Evolutionary conservation across 352 stramenopile genomes (phyloP).

Genomic region (Phytophthora litchii): DNA sequence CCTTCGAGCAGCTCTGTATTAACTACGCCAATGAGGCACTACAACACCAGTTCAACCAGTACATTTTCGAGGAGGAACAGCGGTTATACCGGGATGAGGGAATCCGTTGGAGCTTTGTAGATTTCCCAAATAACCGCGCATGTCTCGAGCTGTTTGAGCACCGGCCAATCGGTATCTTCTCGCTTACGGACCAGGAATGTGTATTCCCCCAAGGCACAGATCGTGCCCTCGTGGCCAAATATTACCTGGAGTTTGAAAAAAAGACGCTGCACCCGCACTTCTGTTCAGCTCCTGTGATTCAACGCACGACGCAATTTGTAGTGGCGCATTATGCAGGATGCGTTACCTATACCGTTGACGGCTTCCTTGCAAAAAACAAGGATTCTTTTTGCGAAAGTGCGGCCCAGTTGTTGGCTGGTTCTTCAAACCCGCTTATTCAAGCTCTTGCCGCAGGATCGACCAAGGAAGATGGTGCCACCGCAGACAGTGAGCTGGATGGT

Average conservation of each 20-base stretch:
- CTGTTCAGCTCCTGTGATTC: slow-evolving; percentile 43
- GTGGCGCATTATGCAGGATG: slow-evolving; percentile 86
- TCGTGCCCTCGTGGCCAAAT: slow-evolving; percentile 74
- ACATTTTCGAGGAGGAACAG: slow-evolving; percentile 93
- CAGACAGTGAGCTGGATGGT: slow-evolving; percentile 18
- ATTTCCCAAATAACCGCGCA: slow-evolving; percentile 80
- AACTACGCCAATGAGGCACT: slow-evolving; percentile 91
- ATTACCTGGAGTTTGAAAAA: slow-evolving; percentile 76
- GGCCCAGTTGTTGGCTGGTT: slow-evolving; percentile 55
- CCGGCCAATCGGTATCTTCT: slow-evolving; percentile 80
- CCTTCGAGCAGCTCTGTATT: slow-evolving; percentile 92
- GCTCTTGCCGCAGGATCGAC: slow-evolving; percentile 41
- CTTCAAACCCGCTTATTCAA: slow-evolving; percentile 68
- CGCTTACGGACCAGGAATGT: slow-evolving; percentile 83
- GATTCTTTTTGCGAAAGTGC: slow-evolving; percentile 85
- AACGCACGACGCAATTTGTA: slow-evolving; percentile 80
- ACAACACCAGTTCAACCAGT: slow-evolving; percentile 90
- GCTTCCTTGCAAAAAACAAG: slow-evolving; percentile 92
- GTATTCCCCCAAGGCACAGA: slow-evolving; percentile 80
- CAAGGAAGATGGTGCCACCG: slow-evolving; percentile 8
- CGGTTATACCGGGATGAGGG: slow-evolving; percentile 75
- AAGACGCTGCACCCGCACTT: slow-evolving; percentile 67
- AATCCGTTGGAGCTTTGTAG: slow-evolving; percentile 77
- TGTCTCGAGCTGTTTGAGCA: slow-evolving; percentile 86
- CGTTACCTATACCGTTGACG: slow-evolving; percentile 80